Evolutionary conservation across 345 rosid genomes (phyloP).

Genomic region (Populus deltoides): DNA sequence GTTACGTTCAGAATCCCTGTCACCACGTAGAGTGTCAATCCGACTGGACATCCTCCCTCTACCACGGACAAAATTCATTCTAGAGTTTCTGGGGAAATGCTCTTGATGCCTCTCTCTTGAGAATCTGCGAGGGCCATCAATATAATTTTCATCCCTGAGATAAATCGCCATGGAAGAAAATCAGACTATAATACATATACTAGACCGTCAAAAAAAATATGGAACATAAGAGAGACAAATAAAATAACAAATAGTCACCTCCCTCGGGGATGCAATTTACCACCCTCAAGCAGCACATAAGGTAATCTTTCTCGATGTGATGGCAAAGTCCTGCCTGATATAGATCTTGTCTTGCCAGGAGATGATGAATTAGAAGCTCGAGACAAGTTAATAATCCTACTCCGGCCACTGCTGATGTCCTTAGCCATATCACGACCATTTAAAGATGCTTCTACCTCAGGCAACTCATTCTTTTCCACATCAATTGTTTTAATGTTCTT

Average conservation of each 20-base stretch:
- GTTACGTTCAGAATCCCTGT: slow-evolving; percentile 50
- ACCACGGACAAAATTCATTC: slow-evolving; percentile 51
- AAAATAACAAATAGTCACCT: slow-evolving; percentile 57
- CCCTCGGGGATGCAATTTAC: slow-evolving; percentile 51
- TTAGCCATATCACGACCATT: slow-evolving; percentile 37
- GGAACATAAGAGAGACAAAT: slow-evolving; percentile 4
- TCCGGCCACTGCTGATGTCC: slow-evolving; percentile 45
- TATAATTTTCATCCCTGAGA: slow-evolving; percentile 44
- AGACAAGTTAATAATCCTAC: slow-evolving; percentile 58
- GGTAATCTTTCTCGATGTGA: slow-evolving; percentile 51
- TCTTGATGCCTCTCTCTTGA: slow-evolving; percentile 47
- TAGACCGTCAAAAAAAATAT: neutral
- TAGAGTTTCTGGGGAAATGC: slow-evolving; percentile 46
- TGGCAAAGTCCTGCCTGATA: slow-evolving; percentile 45
- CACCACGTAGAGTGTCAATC: slow-evolving; percentile 38
- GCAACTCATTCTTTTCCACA: slow-evolving; percentile 37
- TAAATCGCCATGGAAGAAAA: slow-evolving; percentile 16
- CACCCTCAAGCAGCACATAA: slow-evolving; percentile 52
- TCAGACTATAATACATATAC: slow-evolving; percentile 2
- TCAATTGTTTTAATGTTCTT: slow-evolving; percentile 32
- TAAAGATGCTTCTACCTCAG: slow-evolving; percentile 35
- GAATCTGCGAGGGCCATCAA: slow-evolving; percentile 10
- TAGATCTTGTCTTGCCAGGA: slow-evolving; percentile 42
- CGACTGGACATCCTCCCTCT: slow-evolving; percentile 61
- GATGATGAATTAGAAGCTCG: slow-evolving; percentile 43